A percentile compares a stretch with the other conserved stretches of the same genome.
Evolutionary conservation across 2,329 filamentous ascomycete genomes (phyloP).

Genomic region (Myriosclerotinia scirpicola): DNA sequence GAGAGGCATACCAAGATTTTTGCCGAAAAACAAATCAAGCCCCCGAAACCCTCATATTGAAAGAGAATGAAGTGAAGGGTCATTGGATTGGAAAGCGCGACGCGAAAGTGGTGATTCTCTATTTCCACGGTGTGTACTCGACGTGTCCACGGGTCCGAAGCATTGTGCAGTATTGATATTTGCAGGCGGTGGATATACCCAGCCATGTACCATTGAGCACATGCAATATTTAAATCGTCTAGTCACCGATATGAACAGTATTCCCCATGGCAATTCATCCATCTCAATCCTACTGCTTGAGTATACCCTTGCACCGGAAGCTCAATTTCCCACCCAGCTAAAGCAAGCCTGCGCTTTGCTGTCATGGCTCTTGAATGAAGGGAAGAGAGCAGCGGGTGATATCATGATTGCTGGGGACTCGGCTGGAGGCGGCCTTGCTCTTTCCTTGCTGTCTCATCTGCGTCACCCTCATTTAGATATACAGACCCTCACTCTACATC

Average conservation of each 20-base stretch:
- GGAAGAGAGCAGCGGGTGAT: background rate
- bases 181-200: conserved; percentile 11
- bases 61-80: background rate
- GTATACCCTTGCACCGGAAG: background rate
- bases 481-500: background rate
- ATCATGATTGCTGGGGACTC: conserved; percentile 6
- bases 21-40: background rate
- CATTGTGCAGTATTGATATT: background rate
- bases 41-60: background rate
- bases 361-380: background rate
- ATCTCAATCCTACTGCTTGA: background rate
- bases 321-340: background rate
- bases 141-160: too few relatives aligned
- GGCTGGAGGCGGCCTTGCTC: background rate
- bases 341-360: conserved; percentile 2
- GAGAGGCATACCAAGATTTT: background rate
- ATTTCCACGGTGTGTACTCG: background rate
- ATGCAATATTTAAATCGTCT: conserved; percentile 3
- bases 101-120: conserved; percentile 6
- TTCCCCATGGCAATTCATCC: background rate
- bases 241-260: background rate
- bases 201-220: conserved; percentile 9
- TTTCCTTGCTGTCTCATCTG: background rate
- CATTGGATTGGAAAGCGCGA: conserved; percentile 9
- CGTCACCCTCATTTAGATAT: background rate